Conservation (phyloP, 306 rosid species). For the Quercus wislizeni region DNA sequence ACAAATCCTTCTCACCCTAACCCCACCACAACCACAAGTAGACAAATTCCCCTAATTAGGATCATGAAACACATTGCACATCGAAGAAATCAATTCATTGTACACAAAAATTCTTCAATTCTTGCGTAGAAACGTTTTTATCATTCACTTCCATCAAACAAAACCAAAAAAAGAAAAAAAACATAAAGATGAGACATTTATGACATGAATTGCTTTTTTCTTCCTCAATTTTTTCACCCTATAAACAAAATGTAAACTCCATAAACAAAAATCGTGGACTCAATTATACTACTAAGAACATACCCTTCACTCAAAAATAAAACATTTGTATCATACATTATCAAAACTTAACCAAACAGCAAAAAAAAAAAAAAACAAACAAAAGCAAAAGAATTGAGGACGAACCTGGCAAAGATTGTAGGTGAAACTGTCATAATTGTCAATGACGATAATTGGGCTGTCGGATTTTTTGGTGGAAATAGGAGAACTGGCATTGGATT, state of each 20-base stretch:
- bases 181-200: too few species aligned
- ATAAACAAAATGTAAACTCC: background rate
- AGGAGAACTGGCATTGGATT: constrained; percentile 19
- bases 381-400: background rate
- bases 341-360: background rate
- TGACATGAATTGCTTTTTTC: too few species aligned
- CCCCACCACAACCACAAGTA: too few species aligned
- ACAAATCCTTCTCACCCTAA: too few species aligned
- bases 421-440: constrained; percentile 79
- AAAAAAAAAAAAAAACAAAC: background rate
- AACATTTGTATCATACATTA: background rate
- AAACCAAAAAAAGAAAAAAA: too few species aligned
- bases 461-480: constrained; percentile 22
- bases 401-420: constrained; percentile 93
- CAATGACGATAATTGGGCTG: constrained; percentile 48
- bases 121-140: too few species aligned
- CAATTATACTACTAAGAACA: background rate
- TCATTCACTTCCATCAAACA: too few species aligned
- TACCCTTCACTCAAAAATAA: background rate
- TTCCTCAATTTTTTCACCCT: too few species aligned
- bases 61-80: too few species aligned
- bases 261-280: background rate
- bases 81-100: too few species aligned
- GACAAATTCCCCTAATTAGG: too few species aligned
- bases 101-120: too few species aligned